Conservation (phyloP, 139 green algal species). For the Chlorella sp. region DNA sequence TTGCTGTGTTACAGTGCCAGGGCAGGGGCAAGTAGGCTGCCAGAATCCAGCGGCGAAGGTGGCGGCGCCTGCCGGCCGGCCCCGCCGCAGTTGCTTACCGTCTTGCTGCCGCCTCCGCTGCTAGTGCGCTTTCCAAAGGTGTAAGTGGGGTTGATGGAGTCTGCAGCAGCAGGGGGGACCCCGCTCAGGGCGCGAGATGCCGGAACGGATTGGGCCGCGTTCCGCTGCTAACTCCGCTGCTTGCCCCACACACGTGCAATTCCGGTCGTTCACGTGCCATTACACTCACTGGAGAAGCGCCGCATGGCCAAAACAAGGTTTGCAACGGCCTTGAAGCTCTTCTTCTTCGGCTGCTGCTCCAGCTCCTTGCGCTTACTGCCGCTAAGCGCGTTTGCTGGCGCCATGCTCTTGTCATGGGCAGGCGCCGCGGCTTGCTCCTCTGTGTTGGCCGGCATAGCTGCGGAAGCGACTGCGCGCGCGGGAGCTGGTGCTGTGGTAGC, state of each 20-base stretch:
- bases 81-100: not conserved
- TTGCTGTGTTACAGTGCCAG: not conserved
- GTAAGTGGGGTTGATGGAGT: slow-evolving; percentile 66
- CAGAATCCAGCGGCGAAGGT: no score
- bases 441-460: no score
- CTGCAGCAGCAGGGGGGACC: slow-evolving; percentile 27
- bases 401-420: not conserved
- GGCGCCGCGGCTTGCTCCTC: no score
- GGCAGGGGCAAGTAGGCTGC: no score
- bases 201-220: not conserved
- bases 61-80: no score
- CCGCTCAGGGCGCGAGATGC: no score
- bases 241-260: not conserved
- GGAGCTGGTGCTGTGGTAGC: no score
- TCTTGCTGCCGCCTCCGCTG: slow-evolving; percentile 24
- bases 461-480: no score
- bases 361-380: slow-evolving; percentile 6
- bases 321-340: slow-evolving; percentile 53
- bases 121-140: slow-evolving; percentile 54
- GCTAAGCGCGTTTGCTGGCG: not conserved
- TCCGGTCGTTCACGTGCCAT: no score
- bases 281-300: slow-evolving; percentile 62
- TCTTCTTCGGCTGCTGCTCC: not conserved
- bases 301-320: slow-evolving; percentile 66
- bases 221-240: no score